Conservation (phyloP, 352 stramenopile species). For the Globisporangium viniferum region DNA sequence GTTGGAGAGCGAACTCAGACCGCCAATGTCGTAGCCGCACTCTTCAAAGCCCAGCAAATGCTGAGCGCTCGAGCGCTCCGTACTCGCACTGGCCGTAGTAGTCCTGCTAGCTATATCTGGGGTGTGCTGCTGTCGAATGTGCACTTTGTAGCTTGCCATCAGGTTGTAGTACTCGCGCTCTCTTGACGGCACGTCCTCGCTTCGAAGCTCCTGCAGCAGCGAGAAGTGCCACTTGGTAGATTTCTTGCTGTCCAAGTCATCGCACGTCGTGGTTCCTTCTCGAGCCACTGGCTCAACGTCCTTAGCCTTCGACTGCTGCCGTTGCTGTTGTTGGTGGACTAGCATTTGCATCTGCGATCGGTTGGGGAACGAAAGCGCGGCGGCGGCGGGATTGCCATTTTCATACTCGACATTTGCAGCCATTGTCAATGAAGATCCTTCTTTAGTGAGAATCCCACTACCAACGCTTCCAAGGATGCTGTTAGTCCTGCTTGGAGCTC, state of each 20-base stretch:
- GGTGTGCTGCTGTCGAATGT: conserved; percentile 18
- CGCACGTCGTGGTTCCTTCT: neutral
- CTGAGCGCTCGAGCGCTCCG: neutral
- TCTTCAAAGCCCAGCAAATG: neutral
- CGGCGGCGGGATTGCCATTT: neutral
- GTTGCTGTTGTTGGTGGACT: conserved; percentile 1
- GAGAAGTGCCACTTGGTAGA: conserved; percentile 40
- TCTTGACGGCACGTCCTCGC: conserved; percentile 43
- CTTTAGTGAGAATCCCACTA: neutral
- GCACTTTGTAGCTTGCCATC: conserved; percentile 59
- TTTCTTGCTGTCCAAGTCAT: neutral
- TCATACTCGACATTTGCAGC: neutral
- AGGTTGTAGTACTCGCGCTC: conserved; percentile 47
- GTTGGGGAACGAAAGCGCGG: conserved; percentile 1
- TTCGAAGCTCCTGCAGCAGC: conserved; percentile 23
- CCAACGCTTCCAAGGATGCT: neutral
- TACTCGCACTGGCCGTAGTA: neutral
- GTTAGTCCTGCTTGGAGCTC: neutral
- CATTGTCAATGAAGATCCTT: neutral
- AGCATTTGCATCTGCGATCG: neutral
- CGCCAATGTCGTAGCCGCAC: conserved; percentile 9
- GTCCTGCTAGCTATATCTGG: neutral
- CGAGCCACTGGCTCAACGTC: neutral
- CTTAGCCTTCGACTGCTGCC: neutral
- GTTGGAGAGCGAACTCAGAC: neutral